Percentiles rank a stretch among this genome's conserved stretches.
phyloP scores from a whole-genome alignment of 306 rosid genomes.

The Rubus parviflorus region DNA sequence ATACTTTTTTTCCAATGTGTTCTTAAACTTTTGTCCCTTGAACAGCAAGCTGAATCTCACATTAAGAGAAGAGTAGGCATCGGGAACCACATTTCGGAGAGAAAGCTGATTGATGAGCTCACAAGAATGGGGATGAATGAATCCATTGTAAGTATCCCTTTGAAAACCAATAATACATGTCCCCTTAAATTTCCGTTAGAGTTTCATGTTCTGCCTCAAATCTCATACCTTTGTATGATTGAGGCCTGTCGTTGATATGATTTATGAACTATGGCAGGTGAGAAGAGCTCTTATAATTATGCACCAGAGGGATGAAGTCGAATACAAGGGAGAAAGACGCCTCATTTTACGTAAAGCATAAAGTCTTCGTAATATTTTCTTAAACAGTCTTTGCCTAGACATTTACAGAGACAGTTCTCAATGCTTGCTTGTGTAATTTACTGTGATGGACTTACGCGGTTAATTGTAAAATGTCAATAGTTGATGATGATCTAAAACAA shows the following conservation, averaged over 20 bases:
- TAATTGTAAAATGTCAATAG: not conserved
- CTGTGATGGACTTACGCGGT: not conserved
- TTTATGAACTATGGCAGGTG: constrained; percentile 51
- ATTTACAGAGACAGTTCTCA: constrained; percentile 5
- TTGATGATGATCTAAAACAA: not conserved
- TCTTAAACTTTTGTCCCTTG: constrained; percentile 7
- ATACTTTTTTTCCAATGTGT: not conserved
- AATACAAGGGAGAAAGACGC: constrained; percentile 91
- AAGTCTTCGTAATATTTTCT: constrained; percentile 8
- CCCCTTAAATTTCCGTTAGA: not conserved
- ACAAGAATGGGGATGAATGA: constrained; percentile 94
- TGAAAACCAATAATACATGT: not conserved
- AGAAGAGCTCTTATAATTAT: constrained; percentile 93
- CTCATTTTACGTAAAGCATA: constrained; percentile 73
- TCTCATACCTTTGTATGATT: not conserved
- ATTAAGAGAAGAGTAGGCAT: constrained; percentile 97
- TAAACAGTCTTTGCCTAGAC: not conserved
- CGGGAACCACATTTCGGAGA: constrained; percentile 93
- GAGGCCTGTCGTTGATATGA: not conserved
- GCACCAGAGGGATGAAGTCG: constrained; percentile 99
- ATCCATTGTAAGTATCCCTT: constrained; percentile 61
- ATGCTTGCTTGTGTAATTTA: not conserved
- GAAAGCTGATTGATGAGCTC: constrained; percentile 91
- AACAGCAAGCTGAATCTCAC: constrained; percentile 99
- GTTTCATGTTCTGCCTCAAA: not conserved